Evolutionary conservation across 2,329 filamentous ascomycete genomes (phyloP), one percentile per base, ranked within the genome.

Genomic region (Neofusicoccum sp.): DNA sequence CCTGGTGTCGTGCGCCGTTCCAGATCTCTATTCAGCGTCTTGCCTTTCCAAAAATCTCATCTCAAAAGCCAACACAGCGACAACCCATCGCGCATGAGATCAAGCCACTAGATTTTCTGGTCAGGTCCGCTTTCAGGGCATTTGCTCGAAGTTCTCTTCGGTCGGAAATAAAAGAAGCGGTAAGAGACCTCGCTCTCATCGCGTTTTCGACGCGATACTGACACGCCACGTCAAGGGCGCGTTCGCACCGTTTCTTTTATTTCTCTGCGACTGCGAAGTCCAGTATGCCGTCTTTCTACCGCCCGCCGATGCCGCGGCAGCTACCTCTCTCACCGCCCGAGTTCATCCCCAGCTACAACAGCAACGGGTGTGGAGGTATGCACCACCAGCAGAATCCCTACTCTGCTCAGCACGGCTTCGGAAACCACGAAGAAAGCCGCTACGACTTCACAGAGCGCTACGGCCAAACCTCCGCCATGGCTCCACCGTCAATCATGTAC

Each of bases 271-370:
- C 68, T 69, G 67, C 67, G 67, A 66, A 67, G 67, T 67, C 69
- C 62, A 64, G 31, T 16, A 84, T 84, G 81, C 81, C 81, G 68
- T 79, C 80, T 70, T 82, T 82, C 72, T 82, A 82, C 69, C 77
- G 78, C 58, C 76, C 79, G 64, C 72, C 76, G 65, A 71, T 78
- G 74, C 75, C 76, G 61, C 72, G 76, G 66, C 74, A 76, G 65
- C 72, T 80, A 52, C 79, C 79, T 65, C 77, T 82, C 65, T 83
- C 81, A 56, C 81, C 81, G 9, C 81, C 81, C 64, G 81, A 83
- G 69, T 80, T 78, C 66, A 72, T 78, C 45, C 76, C 77, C 41
- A 77, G 70, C 67, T 78, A 78, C 70, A 72, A 77, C 66, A 64
- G 48, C 44, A 78, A 77, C 65, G 76, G 75, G 43, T 81, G 78